Evolutionary conservation across 2,329 filamentous ascomycete genomes (phyloP), one percentile per base, ranked within the genome.

Genomic region (Hypoxylon sp.): DNA sequence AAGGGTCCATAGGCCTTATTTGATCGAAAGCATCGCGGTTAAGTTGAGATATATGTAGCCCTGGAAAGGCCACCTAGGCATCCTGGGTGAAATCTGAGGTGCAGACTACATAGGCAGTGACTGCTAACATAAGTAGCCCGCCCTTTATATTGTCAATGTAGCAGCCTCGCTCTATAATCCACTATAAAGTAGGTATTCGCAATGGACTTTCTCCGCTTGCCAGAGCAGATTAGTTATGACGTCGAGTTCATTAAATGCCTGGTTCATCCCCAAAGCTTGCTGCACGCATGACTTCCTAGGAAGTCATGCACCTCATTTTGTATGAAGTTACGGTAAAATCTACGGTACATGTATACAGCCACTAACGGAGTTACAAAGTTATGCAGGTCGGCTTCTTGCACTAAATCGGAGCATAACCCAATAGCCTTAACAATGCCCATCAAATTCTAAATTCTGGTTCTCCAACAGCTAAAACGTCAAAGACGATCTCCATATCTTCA

Each of bases 401-500:
- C 31, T 59, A 51, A 48, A 59, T 51, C 22, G 22, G 48, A 31
- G 3, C 39, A 52, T 46, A 58, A 33, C 22, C 33, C 42, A 46
- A 47, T 31, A 31, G 26, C n/a, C 9, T 29, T 63, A 33, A 35
- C 11, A 52, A 53, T 55, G 35, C 26, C 51, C 33, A 50, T 63
- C 51, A 44, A 17, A 37, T 51, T 47, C 58, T 22, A 37, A 61
- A 42, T 54, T 54, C 37, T 13, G 19, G 17, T 31, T 31, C 17
- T 39, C 46, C n/a, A 44, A 47, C 29, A 29, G 22, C 51, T 39
- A 44, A 50, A 35, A 42, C 11, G 24, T 33, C 35, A 14, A 37
- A 13, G 19, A 24, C 17, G 13, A 29, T 42, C 54, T 46, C 52
- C 22, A 55, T 57, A 19, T 53, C 33, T 47, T 64, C 51, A 63